Base-by-base conservation (phyloP, 768 basidiomycete species). In the Thelephora ganbajun region DNA sequence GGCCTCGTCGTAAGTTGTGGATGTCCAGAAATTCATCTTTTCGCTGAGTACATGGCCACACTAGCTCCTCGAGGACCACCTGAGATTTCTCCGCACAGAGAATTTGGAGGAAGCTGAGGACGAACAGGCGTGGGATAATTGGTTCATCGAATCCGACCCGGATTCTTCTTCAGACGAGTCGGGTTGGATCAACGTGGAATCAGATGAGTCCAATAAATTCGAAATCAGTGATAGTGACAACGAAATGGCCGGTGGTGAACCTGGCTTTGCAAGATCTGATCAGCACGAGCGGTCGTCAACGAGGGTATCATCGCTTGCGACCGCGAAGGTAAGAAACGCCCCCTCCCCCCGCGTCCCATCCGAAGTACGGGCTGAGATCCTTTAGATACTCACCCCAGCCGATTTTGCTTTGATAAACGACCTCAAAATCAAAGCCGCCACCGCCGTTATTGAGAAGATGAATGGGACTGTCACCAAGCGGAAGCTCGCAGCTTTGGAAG, bases 401-500 rank as follows among this genome's bases (percentile, higher is more conserved):
- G 96, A 99, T 63, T 99, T 97, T 59, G 86, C 86, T 0, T 63
- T 96, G 45, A 71, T 98, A 46, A 86, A 88, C 58, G 89, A 96
- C 55, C 78, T 98, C 16, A 80, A 83, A 2, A 72, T 89, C 44
- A 73, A 89, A 64, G 87, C 83, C 0, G 87, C 86, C 14, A 67
- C 72, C 13, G 73, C 78, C 49, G 79, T 77, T 0, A 79, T 85
- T 5, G 79, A 88, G 58, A 63, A 63, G 19, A 79, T 79, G 2
- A 82, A 80, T 4, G 83, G 88, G 1, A 68, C 77, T 16, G 79
- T 73, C 34, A 81, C 89, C 3, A 96, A 96, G 63, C 83, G 94
- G 30, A 97, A 97, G 66, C 78, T 93, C 2, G 84, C 82, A 2
- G 69, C 73, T 0, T 75, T 94, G 18, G 83, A 93, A 61, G 78